A percentile compares a stretch with the other conserved stretches of the same genome.
Conservation (phyloP, 768 basidiomycete species). For the Boletus patriciae region DNA sequence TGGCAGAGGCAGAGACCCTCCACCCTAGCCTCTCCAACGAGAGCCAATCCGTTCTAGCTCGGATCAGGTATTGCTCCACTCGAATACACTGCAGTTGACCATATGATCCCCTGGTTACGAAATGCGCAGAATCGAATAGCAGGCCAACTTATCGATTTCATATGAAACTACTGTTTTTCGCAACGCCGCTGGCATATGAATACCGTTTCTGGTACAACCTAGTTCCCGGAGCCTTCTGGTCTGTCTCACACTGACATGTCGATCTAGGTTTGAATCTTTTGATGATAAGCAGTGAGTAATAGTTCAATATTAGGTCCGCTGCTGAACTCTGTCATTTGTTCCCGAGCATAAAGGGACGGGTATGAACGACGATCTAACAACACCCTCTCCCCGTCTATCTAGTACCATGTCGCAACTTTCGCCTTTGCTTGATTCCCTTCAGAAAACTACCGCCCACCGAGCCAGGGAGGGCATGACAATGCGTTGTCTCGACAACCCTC, state of each 20-base stretch:
- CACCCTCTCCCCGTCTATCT: neutral
- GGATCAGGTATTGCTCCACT: no score
- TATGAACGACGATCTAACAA: neutral
- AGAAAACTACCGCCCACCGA: constrained; percentile 6
- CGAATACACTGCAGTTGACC: no score
- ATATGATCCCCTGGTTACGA: no score
- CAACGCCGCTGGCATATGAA: no score
- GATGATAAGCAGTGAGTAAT: neutral
- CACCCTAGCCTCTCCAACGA: no score
- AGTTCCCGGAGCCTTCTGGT: neutral
- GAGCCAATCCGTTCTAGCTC: no score
- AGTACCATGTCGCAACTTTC: constrained; percentile 9
- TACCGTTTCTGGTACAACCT: no score
- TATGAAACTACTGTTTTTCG: no score
- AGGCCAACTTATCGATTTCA: no score
- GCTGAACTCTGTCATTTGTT: neutral
- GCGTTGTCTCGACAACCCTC: constrained; percentile 13
- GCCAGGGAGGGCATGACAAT: constrained; percentile 1
- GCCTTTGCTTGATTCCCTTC: constrained; percentile 11
- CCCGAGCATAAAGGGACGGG: constrained; percentile 3
- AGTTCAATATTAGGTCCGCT: neutral
- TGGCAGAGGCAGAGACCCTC: no score
- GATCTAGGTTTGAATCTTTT: neutral
- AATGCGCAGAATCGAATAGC: no score
- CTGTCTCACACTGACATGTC: neutral